A percentile compares a stretch with the other conserved stretches of the same genome.
These are phyloP conservation scores for Eucommia ulmoides DNA, from an alignment of 257 asterid species.

Conservation along the genomic window DNA sequence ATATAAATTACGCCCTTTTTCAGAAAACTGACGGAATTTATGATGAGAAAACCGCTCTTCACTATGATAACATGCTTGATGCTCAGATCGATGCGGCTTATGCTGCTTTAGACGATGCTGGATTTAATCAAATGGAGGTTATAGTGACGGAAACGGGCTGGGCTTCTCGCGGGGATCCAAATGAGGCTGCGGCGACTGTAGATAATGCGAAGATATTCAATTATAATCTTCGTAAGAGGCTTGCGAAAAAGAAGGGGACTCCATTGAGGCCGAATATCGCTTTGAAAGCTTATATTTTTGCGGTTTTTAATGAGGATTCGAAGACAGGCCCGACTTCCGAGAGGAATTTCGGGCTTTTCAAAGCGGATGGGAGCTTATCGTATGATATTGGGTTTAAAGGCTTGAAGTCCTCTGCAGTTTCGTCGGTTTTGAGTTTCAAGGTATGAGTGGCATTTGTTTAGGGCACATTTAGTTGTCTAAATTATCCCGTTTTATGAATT, in stretches of 20 bases:
- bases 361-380: conserved; percentile 75
- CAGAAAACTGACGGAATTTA: conserved; percentile 49
- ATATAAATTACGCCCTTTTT: conserved; percentile 84
- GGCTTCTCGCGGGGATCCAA: conserved; percentile 90
- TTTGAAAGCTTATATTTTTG: conserved; percentile 79
- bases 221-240: conserved; percentile 72
- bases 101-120: conserved; percentile 76
- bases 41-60: conserved; percentile 54
- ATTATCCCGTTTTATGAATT: too few species aligned
- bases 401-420: conserved; percentile 49
- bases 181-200: conserved; percentile 69
- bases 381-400: conserved; percentile 75
- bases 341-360: conserved; percentile 66
- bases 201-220: conserved; percentile 72
- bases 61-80: conserved; percentile 87
- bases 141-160: conserved; percentile 94
- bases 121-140: conserved; percentile 70
- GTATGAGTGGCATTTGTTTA: too few species aligned
- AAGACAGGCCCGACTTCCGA: conserved; percentile 69
- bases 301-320: conserved; percentile 71
- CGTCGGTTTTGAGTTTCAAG: conserved; percentile 42
- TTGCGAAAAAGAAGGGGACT: conserved; percentile 85
- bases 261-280: conserved; percentile 68
- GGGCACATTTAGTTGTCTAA: too few species aligned
- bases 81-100: conserved; percentile 97